Base-by-base conservation (phyloP, 257 asterid species). In the Solanum sitiens region DNA sequence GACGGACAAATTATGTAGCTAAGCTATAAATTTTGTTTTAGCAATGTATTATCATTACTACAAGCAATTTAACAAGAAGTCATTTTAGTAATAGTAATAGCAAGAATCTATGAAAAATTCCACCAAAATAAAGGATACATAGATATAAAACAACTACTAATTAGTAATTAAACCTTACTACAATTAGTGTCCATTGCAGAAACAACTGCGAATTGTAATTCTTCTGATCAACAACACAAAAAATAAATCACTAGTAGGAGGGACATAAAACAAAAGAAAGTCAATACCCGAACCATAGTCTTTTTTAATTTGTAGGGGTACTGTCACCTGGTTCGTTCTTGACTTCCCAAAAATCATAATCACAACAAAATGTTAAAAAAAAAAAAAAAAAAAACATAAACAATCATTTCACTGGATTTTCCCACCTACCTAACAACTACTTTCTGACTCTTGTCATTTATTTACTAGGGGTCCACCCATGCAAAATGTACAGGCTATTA, bases 211-310 rank as follows among this genome's bases (percentile, higher is more conserved):
- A 79, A 80, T 30, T 10, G 18, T 16, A 47, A 47, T 80, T 80
- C 1, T 20, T 73, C 39, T 37, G 40, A 23, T 45, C 11, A 47
- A 30, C 68, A 80, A 45, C 40, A 30, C 25, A 13, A 25, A 44
- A 72, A 79, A 44, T 79, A 8, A 44, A 45, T 25, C 65, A 79
- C 40, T 25, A 25, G 63, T 45, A 79, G 40, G 85, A 13, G 8
- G 80, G 5, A 45, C 65, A 70, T 50, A 14, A 85, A 89, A 90
- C 86, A 89, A 89, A 89, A 89, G 96, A 96, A 96, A 96, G 99
- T 96, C 99, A 96, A 95, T 94, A 88, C 99, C 99, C 98, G 99
- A 95, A 96, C 99, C 98, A 94, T 90, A 92, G 92, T 92, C 97
- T 94, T 91, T 70, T 85, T 91, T 25, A 8, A 88, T 75, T 89